These are phyloP conservation scores for Plasmodium adleri DNA, from an alignment of 169 alveolate genomes.

Conservation along the genomic window DNA sequence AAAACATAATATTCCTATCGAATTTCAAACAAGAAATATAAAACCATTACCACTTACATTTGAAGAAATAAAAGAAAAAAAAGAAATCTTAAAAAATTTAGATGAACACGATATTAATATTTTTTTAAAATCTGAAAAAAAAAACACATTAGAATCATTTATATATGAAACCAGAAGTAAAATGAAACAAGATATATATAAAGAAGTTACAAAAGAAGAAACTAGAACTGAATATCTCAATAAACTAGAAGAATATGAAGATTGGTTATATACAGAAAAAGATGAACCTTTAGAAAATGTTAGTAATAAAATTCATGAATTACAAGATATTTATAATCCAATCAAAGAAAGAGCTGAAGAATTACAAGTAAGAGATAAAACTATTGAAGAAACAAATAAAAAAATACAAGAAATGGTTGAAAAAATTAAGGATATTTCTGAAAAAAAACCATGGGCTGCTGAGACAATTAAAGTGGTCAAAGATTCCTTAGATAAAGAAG, in stretches of 20 bases:
- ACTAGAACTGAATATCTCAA: conserved; percentile 27
- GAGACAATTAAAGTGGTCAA: conserved; percentile 47
- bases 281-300: conserved; percentile 78
- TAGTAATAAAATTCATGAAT: conserved; percentile 42
- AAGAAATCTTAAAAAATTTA: conserved; percentile 45
- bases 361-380: conserved; percentile 34
- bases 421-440: conserved; percentile 21
- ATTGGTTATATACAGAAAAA: conserved; percentile 69
- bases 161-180: conserved; percentile 74
- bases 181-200: conserved; percentile 73
- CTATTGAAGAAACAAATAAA: conserved; percentile 46
- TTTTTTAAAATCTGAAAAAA: conserved; percentile 62
- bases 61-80: conserved; percentile 65
- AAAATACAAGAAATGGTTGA: conserved; percentile 45
- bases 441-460: conserved; percentile 75
- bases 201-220: conserved; percentile 63
- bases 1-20: conserved; percentile 40
- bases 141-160: conserved; percentile 62
- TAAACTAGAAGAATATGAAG: conserved; percentile 75
- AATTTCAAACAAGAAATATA: conserved; percentile 27
- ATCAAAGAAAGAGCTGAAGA: conserved; percentile 77
- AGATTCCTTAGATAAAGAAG: conserved; percentile 64
- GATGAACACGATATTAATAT: conserved; percentile 68
- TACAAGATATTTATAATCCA: conserved; percentile 61
- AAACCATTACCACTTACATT: conserved; percentile 47